A percentile compares a stretch with the other conserved stretches of the same genome.
phyloP scores from a whole-genome alignment of 2,329 filamentous ascomycete species.

The Podosphaera fusca region DNA sequence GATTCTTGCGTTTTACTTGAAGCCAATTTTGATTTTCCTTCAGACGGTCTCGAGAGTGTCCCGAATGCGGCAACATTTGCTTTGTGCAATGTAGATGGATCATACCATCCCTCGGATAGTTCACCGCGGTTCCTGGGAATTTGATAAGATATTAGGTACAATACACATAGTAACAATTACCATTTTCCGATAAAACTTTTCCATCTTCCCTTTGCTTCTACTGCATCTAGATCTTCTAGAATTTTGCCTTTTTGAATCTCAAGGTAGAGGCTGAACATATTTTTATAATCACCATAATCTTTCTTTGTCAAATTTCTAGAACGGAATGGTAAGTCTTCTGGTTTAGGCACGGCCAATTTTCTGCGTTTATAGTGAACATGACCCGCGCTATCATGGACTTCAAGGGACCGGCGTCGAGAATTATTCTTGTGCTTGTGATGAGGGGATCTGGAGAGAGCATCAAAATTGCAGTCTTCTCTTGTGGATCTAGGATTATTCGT shows the following conservation, averaged over 20 bases:
- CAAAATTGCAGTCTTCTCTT: not conserved
- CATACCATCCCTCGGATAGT: slow-evolving; percentile 82
- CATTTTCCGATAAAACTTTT: slow-evolving; percentile 83
- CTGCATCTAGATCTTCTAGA: slow-evolving; percentile 43
- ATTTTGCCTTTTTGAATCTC: slow-evolving; percentile 65
- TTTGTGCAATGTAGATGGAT: slow-evolving; percentile 34
- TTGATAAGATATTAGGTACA: not conserved
- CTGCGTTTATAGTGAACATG: slow-evolving; percentile 1
- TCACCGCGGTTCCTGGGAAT: slow-evolving; percentile 52
- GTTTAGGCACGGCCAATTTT: slow-evolving; percentile 1
- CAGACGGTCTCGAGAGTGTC: slow-evolving; percentile 1
- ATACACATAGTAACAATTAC: slow-evolving; percentile 22
- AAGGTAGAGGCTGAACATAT: slow-evolving; percentile 64
- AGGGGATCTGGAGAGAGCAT: not conserved
- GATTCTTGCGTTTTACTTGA: not conserved
- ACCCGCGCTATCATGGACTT: slow-evolving; percentile 6
- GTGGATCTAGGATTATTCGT: not conserved
- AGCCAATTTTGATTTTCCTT: not conserved
- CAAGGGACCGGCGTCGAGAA: slow-evolving; percentile 14
- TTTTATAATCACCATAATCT: slow-evolving; percentile 41
- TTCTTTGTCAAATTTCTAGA: slow-evolving; percentile 43
- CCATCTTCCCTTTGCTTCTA: slow-evolving; percentile 67
- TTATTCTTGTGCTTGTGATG: slow-evolving; percentile 15
- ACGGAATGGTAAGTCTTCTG: slow-evolving; percentile 28
- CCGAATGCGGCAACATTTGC: slow-evolving; percentile 8